Evolutionary conservation across 192 early-diverging fungal genomes (phyloP).

Genomic region (Spizellomyces sp.): DNA sequence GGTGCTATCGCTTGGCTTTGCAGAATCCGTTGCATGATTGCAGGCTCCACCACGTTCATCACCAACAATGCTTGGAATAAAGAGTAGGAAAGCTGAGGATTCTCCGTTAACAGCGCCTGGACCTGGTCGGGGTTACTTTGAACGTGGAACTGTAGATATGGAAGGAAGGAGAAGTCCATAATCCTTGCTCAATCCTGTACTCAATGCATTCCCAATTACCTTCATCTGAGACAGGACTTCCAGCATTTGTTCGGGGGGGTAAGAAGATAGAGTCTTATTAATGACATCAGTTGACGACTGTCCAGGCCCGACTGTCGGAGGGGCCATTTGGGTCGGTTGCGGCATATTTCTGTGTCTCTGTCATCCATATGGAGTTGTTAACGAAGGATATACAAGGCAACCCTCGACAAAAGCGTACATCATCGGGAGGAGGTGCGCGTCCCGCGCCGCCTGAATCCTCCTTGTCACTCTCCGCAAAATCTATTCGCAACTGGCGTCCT

Average conservation of each 20-base stretch:
- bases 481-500: constrained; percentile 86
- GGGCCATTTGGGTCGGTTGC: neutral
- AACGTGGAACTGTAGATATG: constrained; percentile 49
- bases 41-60: constrained; percentile 76
- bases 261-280: constrained; percentile 54
- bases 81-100: constrained; percentile 83
- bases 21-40: neutral
- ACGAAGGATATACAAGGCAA: no score
- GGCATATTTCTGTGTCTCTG: no score
- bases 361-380: no score
- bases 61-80: constrained; percentile 80
- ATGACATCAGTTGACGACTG: constrained; percentile 53
- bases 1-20: neutral
- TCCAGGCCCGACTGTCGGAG: constrained; percentile 9
- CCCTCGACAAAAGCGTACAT: neutral
- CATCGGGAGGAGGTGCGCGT: neutral
- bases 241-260: constrained; percentile 62
- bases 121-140: constrained; percentile 68
- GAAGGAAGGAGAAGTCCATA: neutral
- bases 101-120: constrained; percentile 64
- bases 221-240: constrained; percentile 70
- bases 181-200: neutral
- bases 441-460: constrained; percentile 36
- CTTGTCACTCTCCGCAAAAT: constrained; percentile 85
- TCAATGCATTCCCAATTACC: constrained; percentile 34